Evolutionary conservation across 331 rosid species (phyloP).

Genomic region (Acacia concinna): DNA sequence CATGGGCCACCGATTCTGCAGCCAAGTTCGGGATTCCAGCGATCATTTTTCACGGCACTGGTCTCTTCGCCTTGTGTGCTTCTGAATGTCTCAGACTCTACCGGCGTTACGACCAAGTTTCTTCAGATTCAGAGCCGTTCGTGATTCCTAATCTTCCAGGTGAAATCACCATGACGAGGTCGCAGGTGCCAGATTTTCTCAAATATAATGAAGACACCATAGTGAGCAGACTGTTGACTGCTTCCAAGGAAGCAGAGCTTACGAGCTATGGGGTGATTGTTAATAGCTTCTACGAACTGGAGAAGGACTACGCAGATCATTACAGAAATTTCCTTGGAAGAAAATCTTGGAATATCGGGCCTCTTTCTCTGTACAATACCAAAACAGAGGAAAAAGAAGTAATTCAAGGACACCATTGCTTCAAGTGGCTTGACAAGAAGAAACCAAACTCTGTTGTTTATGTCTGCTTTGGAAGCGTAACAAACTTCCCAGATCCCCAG

Average conservation of each 20-base stretch:
- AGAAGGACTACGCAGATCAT: not conserved
- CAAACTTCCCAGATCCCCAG: not conserved
- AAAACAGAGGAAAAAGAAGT: not conserved
- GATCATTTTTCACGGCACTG: not conserved
- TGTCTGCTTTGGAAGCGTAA: not conserved
- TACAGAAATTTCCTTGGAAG: not conserved
- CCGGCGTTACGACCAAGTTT: not conserved
- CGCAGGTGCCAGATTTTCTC: not conserved
- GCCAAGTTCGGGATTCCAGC: not conserved
- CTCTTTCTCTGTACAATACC: not conserved
- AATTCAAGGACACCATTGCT: not conserved
- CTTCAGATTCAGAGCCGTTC: not conserved
- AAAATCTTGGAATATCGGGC: not conserved
- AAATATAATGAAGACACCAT: not conserved
- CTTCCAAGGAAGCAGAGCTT: not conserved
- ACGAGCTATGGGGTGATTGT: not conserved
- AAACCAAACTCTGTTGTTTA: not conserved
- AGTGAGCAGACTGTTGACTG: not conserved
- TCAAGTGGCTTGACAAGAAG: not conserved
- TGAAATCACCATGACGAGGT: not conserved
- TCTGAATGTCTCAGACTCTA: not conserved
- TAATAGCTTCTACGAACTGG: not conserved
- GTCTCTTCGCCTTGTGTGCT: not conserved
- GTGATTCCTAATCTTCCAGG: not conserved
- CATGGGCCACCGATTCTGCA: not conserved